phyloP scores from a whole-genome alignment of 2,329 filamentous ascomycete genomes.

The Cyphellophora europaea region DNA sequence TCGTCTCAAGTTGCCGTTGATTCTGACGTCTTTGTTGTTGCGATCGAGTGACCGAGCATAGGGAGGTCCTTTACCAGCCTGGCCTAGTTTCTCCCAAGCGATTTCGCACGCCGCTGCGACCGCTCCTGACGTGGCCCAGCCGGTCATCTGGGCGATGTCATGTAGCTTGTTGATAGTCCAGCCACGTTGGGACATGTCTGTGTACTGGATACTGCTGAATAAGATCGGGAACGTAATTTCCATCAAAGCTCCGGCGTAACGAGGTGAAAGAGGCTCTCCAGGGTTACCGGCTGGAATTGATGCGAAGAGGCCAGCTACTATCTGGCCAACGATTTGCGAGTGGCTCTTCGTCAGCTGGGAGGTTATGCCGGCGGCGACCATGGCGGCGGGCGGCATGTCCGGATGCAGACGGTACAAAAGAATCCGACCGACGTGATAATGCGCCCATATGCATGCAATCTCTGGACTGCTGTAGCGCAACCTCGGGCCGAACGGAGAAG shows the following conservation, averaged over 20 bases:
- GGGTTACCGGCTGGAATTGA: slow-evolving; percentile 27
- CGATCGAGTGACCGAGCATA: slow-evolving; percentile 45
- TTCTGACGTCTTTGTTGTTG: slow-evolving; percentile 15
- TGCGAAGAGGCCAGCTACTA: slow-evolving; percentile 58
- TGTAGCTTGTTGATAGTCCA: slow-evolving; percentile 69
- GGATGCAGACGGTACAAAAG: slow-evolving; percentile 76
- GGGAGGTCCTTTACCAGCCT: slow-evolving; percentile 62
- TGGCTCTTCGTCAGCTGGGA: slow-evolving; percentile 61
- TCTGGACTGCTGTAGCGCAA: slow-evolving; percentile 76
- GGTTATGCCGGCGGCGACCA: slow-evolving; percentile 73
- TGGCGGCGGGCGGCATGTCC: slow-evolving; percentile 80
- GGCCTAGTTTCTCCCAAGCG: slow-evolving; percentile 52
- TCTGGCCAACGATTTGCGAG: slow-evolving; percentile 68
- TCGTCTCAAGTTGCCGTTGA: slow-evolving; percentile 11
- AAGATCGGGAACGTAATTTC: slow-evolving; percentile 78
- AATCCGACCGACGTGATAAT: slow-evolving; percentile 78
- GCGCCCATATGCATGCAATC: slow-evolving; percentile 80
- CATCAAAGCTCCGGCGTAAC: slow-evolving; percentile 70
- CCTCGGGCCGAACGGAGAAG: slow-evolving; percentile 72
- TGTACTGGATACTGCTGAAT: slow-evolving; percentile 75
- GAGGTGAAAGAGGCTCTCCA: slow-evolving; percentile 53
- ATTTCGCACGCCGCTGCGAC: slow-evolving; percentile 80
- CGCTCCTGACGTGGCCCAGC: slow-evolving; percentile 74
- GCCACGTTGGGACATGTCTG: slow-evolving; percentile 59
- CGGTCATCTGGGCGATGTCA: slow-evolving; percentile 69